Evolutionary conservation across 2,329 filamentous ascomycete species (phyloP).

Genomic region (Trichoderma sp.): DNA sequence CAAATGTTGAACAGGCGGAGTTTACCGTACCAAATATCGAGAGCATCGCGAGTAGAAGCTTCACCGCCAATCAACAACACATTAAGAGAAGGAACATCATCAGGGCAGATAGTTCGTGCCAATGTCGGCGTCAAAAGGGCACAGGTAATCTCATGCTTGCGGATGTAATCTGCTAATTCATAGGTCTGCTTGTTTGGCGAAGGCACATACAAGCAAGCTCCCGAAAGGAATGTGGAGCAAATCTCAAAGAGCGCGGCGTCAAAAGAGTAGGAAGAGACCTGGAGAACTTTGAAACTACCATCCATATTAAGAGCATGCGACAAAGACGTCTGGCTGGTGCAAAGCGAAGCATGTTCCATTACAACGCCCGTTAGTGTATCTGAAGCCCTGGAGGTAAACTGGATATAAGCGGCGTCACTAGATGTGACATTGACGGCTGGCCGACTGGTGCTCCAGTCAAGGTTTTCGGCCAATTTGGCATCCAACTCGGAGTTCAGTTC

Average conservation of each 20-base stretch:
- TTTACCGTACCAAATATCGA: slow-evolving; percentile 21
- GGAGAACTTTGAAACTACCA: neutral
- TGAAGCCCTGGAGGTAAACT: slow-evolving; percentile 62
- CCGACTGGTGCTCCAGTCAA: neutral
- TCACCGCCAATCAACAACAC: slow-evolving; percentile 43
- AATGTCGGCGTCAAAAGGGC: slow-evolving; percentile 2
- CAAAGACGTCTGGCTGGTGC: slow-evolving; percentile 12
- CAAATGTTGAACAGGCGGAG: slow-evolving; percentile 10
- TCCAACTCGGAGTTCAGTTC: slow-evolving; percentile 13
- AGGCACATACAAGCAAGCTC: slow-evolving; percentile 19
- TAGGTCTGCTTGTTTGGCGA: slow-evolving; percentile 18
- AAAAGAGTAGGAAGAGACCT: slow-evolving; percentile 18
- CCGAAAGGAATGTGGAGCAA: slow-evolving; percentile 1
- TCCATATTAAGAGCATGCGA: slow-evolving; percentile 2
- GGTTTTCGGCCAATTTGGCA: neutral
- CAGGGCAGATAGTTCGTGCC: slow-evolving; percentile 41
- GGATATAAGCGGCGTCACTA: slow-evolving; percentile 46
- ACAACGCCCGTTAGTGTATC: slow-evolving; percentile 60
- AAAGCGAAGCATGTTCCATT: slow-evolving; percentile 29
- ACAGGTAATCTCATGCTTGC: neutral
- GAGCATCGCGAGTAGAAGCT: slow-evolving; percentile 5
- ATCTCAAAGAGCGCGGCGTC: slow-evolving; percentile 13
- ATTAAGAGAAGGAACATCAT: slow-evolving; percentile 45
- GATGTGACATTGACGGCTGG: neutral
- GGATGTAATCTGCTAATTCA: slow-evolving; percentile 1